Conservation (phyloP, 768 basidiomycete species). For the Postia placenta region DNA sequence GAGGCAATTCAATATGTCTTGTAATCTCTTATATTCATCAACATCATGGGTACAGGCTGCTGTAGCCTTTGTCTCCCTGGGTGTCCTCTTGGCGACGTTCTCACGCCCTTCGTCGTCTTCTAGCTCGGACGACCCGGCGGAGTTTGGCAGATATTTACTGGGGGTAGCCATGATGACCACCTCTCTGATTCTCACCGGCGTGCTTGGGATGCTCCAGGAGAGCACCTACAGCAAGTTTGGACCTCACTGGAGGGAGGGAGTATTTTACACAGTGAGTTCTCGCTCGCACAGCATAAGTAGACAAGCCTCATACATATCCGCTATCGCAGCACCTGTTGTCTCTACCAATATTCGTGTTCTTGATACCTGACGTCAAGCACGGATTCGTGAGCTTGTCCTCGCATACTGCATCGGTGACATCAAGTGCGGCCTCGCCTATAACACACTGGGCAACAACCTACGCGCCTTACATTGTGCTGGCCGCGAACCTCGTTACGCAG, state of each 20-base stretch:
- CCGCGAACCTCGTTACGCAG: constrained; percentile 64
- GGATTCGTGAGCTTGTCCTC: constrained; percentile 45
- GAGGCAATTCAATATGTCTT: constrained; percentile 15
- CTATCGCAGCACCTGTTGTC: constrained; percentile 66
- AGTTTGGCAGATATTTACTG: constrained; percentile 38
- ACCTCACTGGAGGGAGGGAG: constrained; percentile 74
- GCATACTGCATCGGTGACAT: constrained; percentile 15
- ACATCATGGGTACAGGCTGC: constrained; percentile 38
- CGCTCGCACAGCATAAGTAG: not conserved
- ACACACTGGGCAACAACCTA: constrained; percentile 17
- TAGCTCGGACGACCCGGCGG: constrained; percentile 10
- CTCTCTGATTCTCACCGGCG: constrained; percentile 61
- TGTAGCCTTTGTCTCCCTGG: constrained; percentile 60
- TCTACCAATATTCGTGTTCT: constrained; percentile 68
- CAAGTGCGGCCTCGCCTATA: constrained; percentile 2
- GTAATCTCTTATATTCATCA: not conserved
- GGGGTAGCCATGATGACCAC: constrained; percentile 67
- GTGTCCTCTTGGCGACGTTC: constrained; percentile 68
- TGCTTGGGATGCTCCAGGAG: constrained; percentile 73
- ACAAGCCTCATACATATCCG: not conserved
- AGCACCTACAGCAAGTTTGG: constrained; percentile 68
- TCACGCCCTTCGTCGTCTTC: constrained; percentile 41
- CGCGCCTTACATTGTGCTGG: constrained; percentile 51
- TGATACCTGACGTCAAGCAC: constrained; percentile 48
- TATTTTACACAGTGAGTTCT: constrained; percentile 71